A percentile compares a stretch with the other conserved stretches of the same genome.
These are phyloP conservation scores for Curvularia sp. DNA, from an alignment of 2,329 filamentous ascomycete species.

Conservation along the genomic window DNA sequence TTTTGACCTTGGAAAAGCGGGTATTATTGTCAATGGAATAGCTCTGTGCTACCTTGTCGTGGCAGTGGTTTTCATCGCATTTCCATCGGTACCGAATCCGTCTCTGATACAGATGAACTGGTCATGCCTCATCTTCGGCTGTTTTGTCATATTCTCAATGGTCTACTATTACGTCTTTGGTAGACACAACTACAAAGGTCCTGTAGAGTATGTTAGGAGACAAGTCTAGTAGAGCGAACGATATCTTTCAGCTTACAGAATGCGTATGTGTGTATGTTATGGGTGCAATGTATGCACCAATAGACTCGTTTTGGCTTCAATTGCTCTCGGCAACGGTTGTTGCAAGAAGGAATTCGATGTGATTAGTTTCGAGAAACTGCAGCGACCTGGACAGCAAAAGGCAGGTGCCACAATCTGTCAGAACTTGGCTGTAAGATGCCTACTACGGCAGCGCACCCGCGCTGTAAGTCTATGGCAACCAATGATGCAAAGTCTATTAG, in stretches of 20 bases:
- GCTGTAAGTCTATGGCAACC: neutral
- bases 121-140: conserved; percentile 53
- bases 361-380: no score
- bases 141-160: conserved; percentile 52
- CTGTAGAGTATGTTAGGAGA: conserved; percentile 1
- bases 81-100: conserved; percentile 37
- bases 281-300: no score
- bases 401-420: no score
- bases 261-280: neutral
- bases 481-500: neutral
- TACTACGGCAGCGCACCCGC: neutral
- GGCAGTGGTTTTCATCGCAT: conserved; percentile 54
- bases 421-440: no score
- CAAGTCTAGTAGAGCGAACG: neutral
- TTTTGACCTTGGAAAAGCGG: conserved; percentile 55
- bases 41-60: conserved; percentile 50
- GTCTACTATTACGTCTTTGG: conserved; percentile 52
- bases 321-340: no score
- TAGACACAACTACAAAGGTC: conserved; percentile 45
- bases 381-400: no score
- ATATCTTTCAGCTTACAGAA: neutral
- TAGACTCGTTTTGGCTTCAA: no score
- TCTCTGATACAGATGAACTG: conserved; percentile 53
- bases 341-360: no score
- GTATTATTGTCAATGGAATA: conserved; percentile 52